Evolutionary conservation across 2,329 filamentous ascomycete genomes (phyloP).

Genomic region (Apiospora rasikravindrae): DNA sequence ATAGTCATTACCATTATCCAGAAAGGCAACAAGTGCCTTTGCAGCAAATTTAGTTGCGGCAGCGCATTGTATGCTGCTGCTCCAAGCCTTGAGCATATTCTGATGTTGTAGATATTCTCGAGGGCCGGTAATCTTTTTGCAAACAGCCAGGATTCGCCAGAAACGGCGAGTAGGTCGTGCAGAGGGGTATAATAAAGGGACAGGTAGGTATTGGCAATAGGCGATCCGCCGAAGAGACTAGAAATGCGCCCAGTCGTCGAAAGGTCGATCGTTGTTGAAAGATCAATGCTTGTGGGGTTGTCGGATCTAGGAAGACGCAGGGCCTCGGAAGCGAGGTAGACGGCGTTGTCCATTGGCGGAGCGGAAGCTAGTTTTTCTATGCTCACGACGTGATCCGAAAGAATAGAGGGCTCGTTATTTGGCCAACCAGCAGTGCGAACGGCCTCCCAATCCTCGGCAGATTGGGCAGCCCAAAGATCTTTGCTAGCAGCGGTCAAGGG

Average conservation of each 20-base stretch:
- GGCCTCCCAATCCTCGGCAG: constrained; percentile 52
- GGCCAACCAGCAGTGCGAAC: constrained; percentile 36
- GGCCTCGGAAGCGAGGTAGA: constrained; percentile 37
- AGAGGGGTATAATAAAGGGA: constrained; percentile 65
- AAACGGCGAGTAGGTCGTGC: constrained; percentile 60
- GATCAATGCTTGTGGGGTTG: constrained; percentile 28
- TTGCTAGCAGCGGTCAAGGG: constrained; percentile 52
- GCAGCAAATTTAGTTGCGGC: constrained; percentile 57
- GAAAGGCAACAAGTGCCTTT: constrained; percentile 53
- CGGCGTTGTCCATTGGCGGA: constrained; percentile 33
- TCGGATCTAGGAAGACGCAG: constrained; percentile 34
- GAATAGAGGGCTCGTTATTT: constrained; percentile 33
- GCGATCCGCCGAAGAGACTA: constrained; percentile 50
- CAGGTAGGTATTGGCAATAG: constrained; percentile 58
- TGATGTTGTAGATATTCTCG: constrained; percentile 53
- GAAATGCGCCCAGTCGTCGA: constrained; percentile 39
- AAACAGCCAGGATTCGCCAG: constrained; percentile 64
- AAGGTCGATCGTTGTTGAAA: constrained; percentile 29
- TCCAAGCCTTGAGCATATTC: constrained; percentile 47
- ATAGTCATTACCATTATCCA: constrained; percentile 38
- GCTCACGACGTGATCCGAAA: constrained; percentile 42
- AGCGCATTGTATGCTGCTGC: constrained; percentile 43
- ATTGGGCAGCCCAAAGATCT: constrained; percentile 55
- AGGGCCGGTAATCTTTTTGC: constrained; percentile 54
- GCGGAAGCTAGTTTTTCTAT: constrained; percentile 41